Base-by-base conservation (phyloP, 768 basidiomycete species). In the Suillus brevipes region DNA sequence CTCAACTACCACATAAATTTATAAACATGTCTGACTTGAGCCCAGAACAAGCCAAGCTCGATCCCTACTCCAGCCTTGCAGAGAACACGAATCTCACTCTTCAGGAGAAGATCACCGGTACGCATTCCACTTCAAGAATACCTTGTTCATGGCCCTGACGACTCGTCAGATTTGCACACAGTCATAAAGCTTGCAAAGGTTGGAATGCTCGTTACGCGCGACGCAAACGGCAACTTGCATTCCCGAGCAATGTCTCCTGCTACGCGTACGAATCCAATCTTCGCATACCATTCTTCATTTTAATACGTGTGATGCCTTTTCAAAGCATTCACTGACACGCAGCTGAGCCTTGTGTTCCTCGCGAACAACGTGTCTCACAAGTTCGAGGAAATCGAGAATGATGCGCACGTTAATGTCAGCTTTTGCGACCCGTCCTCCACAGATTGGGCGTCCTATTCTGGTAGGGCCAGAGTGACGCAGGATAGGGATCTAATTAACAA, bases 181-280 rank as follows among this genome's bases (percentile, higher is more conserved):
- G 85, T 95, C 64, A 73, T 94, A 62, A 84, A 87, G 64, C 77
- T 80, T 1, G 87, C 88, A 10, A 81, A 85, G 70, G 87, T 84
- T 0, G 90, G 89, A 61, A 92, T 95, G 89, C 78, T 95, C 23
- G 90, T 91, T 12, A 92, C 91, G 16, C 88, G 89, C 43, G 83
- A 87, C 20, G 72, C 82, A 16, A 80, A 85, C 62, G 92, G 92
- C 1, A 79, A 84, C 50, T 75, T 96, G 25, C 94, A 95, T 75
- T 87, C 92, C 9, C 85, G 94, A 63, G 89, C 89, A 31, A 95
- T 96, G 94, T 81, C 84, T 18, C 89, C 90, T 23, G 81, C 85
- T n/a, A 79, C 83, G 45, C 85, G 91, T 91, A 68, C 50, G 87
- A 74, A 34, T 67, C 28, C 13, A 20, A 40, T 38, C 16, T 14